Base-by-base conservation (phyloP, 192 early-diverging fungal genomes). In the Coemansia asiatica region DNA sequence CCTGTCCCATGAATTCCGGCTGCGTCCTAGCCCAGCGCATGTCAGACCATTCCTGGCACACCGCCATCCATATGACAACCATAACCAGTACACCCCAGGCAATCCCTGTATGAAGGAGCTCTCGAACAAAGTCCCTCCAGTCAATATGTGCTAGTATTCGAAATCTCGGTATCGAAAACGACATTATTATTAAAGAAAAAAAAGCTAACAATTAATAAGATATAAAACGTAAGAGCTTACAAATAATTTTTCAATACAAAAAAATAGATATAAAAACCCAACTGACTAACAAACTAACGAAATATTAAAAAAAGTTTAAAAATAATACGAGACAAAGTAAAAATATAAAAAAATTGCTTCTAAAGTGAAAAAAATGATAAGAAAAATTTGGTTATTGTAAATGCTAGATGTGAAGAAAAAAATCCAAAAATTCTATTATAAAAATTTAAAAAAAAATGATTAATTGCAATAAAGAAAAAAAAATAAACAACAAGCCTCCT, bases 31-130 rank as follows among this genome's bases (percentile, higher is more conserved):
- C 27, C 74, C 79, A 81, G 21, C 79, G 79, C 67, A 72, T 72
- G 47, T 81, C 79, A 1, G 79, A 81, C 74, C 72, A 76, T 56
- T 61, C 69, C 46, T 81, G 79, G 60, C 67, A 69, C n/a, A 76
- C 13, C 40, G 44, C 50, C 79, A 81, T 81, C 73, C 69, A 75
- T 18, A 70, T 40, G 4, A 66, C 65, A 2, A 81, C 64, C 2
- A 55, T 40, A 16, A 51, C 38, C 22, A 81, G 47, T n/a, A 56
- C 28, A 0, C 10, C 10, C 65, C 65, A 68, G 0, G 78, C 64
- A 0, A 56, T 8, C 0, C 26, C 48, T 12, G 71, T 67, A 4
- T 66, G 60, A 33, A 69, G 44, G 2, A 49, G 38, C 47, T 79
- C 76, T n/a, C 63, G 58, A 15, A 44, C 10, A 40, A 66, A 54